These are phyloP conservation scores for Aspergillus sp. DNA, from an alignment of 2,329 filamentous ascomycete genomes.

Conservation along the genomic window DNA sequence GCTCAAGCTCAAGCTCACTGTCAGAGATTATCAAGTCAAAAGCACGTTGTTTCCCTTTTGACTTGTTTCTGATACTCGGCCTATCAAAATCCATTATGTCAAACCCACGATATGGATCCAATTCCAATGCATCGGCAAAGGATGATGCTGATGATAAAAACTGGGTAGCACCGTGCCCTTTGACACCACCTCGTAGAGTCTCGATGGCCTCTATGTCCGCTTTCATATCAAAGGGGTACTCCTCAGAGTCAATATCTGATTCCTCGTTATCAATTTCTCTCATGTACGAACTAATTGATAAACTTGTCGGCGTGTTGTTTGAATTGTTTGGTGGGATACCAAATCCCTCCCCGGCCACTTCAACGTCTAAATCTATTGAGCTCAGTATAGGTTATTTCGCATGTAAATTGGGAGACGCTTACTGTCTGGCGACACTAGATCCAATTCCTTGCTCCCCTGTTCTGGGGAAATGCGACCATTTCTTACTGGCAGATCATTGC, in stretches of 20 bases:
- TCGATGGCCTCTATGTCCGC: neutral
- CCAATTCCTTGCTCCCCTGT: neutral
- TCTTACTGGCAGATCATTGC: neutral
- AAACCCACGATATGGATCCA: conserved; percentile 62
- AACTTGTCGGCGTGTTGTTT: neutral
- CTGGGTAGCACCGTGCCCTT: conserved; percentile 6
- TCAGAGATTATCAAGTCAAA: conserved; percentile 57
- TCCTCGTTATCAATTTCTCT: neutral
- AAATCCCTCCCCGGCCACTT: too few species aligned
- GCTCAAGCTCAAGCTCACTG: conserved; percentile 58
- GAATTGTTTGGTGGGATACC: too few species aligned
- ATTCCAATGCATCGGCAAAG: conserved; percentile 56
- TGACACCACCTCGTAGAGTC: neutral
- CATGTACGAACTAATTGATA: neutral
- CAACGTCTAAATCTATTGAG: too few species aligned
- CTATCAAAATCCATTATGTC: conserved; percentile 81
- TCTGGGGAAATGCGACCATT: neutral
- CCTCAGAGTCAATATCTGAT: neutral
- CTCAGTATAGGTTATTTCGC: too few species aligned
- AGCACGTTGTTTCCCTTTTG: conserved; percentile 57
- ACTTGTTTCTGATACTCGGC: conserved; percentile 61
- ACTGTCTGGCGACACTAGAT: neutral
- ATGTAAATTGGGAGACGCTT: neutral
- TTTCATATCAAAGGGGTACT: neutral
- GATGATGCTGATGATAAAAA: conserved; percentile 51